Conservation (phyloP, 1,284 basidiomycete species). For the Tilletia indica region DNA sequence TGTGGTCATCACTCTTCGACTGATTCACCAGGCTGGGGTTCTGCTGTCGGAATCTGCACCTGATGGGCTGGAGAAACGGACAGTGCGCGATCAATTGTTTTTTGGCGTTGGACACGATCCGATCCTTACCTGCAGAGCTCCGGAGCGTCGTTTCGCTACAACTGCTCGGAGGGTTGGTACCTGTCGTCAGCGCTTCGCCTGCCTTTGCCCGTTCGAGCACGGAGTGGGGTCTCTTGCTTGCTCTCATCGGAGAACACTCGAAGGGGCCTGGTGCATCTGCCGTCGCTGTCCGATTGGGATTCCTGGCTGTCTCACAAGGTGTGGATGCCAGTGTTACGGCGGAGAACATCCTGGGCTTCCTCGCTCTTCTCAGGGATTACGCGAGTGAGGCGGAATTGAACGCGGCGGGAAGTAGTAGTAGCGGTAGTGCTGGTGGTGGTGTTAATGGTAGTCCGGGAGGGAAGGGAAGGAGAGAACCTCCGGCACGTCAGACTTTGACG, state of each 20-base stretch:
- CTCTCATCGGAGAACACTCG: conserved; percentile 70
- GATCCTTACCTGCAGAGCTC: conserved; percentile 72
- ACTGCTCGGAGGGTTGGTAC: conserved; percentile 76
- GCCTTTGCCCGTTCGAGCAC: conserved; percentile 72
- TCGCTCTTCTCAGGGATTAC: conserved; percentile 83
- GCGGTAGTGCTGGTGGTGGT: background rate
- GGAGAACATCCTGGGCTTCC: conserved; percentile 79
- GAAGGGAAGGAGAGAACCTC: background rate
- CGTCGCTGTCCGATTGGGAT: background rate
- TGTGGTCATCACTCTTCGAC: conserved; percentile 64
- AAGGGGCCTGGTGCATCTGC: conserved; percentile 62
- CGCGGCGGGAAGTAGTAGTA: background rate
- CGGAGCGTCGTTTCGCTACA: conserved; percentile 86
- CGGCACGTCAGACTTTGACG: conserved; percentile 37
- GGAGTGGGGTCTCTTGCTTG: conserved; percentile 91
- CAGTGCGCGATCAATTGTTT: conserved; percentile 88
- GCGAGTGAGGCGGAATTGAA: conserved; percentile 58
- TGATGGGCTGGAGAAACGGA: conserved; percentile 60
- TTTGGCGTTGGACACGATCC: conserved; percentile 82
- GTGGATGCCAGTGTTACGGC: conserved; percentile 59
- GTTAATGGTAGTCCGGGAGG: conserved; percentile 1
- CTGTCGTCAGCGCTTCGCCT: conserved; percentile 73
- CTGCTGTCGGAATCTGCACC: conserved; percentile 22
- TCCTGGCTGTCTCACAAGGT: background rate
- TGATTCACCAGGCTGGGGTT: conserved; percentile 26